Base-by-base conservation (phyloP, 2,329 filamentous ascomycete genomes). In the Epichloe typhina region DNA sequence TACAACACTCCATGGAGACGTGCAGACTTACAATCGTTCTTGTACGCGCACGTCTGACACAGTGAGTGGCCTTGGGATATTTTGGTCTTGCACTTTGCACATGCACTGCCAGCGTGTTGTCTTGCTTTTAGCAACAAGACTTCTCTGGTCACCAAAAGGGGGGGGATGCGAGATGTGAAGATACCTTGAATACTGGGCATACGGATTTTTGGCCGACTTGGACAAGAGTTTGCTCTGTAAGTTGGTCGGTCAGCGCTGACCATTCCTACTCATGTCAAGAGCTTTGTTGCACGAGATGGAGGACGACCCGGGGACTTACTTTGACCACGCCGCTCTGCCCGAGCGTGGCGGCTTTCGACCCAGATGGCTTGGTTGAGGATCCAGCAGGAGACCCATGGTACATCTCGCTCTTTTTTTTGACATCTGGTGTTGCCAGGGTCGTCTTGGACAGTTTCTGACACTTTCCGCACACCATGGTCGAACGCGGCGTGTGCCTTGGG, bases 361-460 rank as follows among this genome's bases (percentile, higher is more conserved):
- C 63, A 46, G 64, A 61, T 17, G 63, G 53, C 54, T 66, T 62
- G 51, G 71, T 62, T 21, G 70, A 68, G 12, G 55, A 52, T 33
- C 36, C 50, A 13, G 75, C 69, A 1, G 77, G 66, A 2, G 79
- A 83, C 46, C 80, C 80, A 59, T 79, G 76, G 63, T 83, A 83
- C 68, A 83, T 79, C 49, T 84, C 80, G 60, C 66, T 78, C 71
- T 80, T 83, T 67, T 79, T 80, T 66, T 83, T 84, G 54, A 84
- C 80, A 31, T 72, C 76, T 0, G 80, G 80, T 0, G 80, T 84
- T 54, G 77, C 79, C 51, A 84, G 74, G 17, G 57, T 59, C 13
- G 80, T 83, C 64, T 79, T 79, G 50, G 75, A 67, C 49, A 77
- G 72, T 64, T 80, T 82, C 58, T 80, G 73, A 58, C 80, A 84